Evolutionary conservation across 306 rosid species (phyloP).

Genomic region (Begonia loranthoides): DNA sequence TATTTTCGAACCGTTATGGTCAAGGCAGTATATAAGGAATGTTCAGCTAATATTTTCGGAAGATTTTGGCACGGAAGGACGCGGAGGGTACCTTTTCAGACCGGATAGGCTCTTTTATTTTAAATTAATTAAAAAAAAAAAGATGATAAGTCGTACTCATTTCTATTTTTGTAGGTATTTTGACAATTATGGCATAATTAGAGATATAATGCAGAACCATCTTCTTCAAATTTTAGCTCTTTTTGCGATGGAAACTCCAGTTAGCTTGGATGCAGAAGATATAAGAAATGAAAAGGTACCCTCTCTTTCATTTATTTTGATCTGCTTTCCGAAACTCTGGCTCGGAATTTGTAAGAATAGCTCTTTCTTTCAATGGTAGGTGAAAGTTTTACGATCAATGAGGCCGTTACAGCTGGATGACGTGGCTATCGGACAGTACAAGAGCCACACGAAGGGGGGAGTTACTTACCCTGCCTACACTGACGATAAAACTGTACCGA

Average conservation of each 20-base stretch:
- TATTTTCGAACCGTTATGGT: slow-evolving; percentile 85
- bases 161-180: slow-evolving; percentile 42
- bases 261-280: slow-evolving; percentile 88
- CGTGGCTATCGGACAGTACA: slow-evolving; percentile 64
- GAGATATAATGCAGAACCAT: slow-evolving; percentile 95
- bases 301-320: slow-evolving; percentile 1
- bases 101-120: not conserved
- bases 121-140: not conserved
- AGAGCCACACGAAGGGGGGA: slow-evolving; percentile 73
- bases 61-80: slow-evolving; percentile 97
- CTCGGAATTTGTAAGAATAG: not conserved
- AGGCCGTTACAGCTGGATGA: slow-evolving; percentile 55
- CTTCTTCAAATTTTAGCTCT: slow-evolving; percentile 90
- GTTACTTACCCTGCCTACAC: slow-evolving; percentile 58
- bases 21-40: slow-evolving; percentile 86
- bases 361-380: slow-evolving; percentile 34
- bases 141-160: slow-evolving; percentile 13
- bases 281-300: slow-evolving; percentile 86
- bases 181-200: slow-evolving; percentile 75
- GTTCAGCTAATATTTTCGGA: slow-evolving; percentile 83
- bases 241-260: slow-evolving; percentile 96
- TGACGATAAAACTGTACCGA: slow-evolving; percentile 77
- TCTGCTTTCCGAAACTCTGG: not conserved
- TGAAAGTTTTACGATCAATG: slow-evolving; percentile 86
- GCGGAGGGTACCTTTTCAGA: slow-evolving; percentile 61